A percentile compares a stretch with the other conserved stretches of the same genome.
Conservation (phyloP, 1,284 basidiomycete species). For the Ceratobasidium sp. region DNA sequence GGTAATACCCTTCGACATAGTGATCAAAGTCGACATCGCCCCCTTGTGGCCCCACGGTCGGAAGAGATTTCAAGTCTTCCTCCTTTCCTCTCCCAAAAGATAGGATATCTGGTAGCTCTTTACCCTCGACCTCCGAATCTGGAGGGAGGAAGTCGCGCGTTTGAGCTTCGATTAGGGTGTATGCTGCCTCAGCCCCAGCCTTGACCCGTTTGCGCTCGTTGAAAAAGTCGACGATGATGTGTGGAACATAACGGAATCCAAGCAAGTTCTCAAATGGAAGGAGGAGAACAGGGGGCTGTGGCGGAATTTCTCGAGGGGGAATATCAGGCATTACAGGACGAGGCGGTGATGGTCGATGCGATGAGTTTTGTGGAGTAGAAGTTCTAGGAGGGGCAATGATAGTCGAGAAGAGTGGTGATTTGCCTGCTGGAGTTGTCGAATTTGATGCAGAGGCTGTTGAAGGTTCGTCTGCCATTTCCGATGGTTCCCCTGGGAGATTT, state of each 20-base stretch:
- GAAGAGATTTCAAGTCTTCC: slow-evolving; percentile 9
- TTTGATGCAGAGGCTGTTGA: slow-evolving; percentile 43
- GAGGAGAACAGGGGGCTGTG: slow-evolving; percentile 84
- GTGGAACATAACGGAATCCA: slow-evolving; percentile 87
- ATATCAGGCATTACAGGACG: slow-evolving; percentile 55
- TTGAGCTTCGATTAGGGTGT: slow-evolving; percentile 73
- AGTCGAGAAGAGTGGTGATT: slow-evolving; percentile 47
- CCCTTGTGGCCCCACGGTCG: slow-evolving; percentile 28
- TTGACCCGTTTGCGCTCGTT: slow-evolving; percentile 85
- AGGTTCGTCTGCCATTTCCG: slow-evolving; percentile 35
- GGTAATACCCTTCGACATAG: slow-evolving; percentile 74
- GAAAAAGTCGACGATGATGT: slow-evolving; percentile 93
- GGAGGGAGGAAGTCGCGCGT: slow-evolving; percentile 69
- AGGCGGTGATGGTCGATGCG: slow-evolving; percentile 25
- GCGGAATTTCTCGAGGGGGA: slow-evolving; percentile 70
- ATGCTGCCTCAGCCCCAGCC: slow-evolving; percentile 83
- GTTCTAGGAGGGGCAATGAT: slow-evolving; percentile 47
- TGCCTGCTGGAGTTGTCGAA: slow-evolving; percentile 47
- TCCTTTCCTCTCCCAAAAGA: slow-evolving; percentile 35
- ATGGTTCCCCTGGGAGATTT: slow-evolving; percentile 41
- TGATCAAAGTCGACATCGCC: slow-evolving; percentile 80
- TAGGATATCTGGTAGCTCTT: slow-evolving; percentile 4
- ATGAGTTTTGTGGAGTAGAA: slow-evolving; percentile 22
- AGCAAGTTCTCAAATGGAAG: slow-evolving; percentile 89
- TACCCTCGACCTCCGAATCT: slow-evolving; percentile 45